Conservation (phyloP, 2,329 filamentous ascomycete genomes). For the Exophiala bonariae region DNA sequence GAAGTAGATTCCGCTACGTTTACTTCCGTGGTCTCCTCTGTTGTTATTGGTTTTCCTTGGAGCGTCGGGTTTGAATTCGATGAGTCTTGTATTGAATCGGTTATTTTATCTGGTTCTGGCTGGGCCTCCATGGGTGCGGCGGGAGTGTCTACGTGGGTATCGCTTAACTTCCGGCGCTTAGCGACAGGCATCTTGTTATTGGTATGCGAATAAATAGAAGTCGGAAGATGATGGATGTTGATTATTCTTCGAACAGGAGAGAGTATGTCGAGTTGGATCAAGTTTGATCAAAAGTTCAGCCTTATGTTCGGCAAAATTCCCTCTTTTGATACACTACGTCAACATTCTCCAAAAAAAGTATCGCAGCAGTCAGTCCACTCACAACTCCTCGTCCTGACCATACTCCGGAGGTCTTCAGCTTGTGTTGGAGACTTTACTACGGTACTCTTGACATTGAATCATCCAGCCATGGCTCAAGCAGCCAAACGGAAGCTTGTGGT, state of each 20-base stretch:
- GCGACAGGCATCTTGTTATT: conserved; percentile 8
- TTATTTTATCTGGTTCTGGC: not conserved
- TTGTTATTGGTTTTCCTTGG: not conserved
- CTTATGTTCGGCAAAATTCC: conserved; percentile 19
- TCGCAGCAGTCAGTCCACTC: conserved; percentile 15
- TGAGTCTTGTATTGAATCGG: not conserved
- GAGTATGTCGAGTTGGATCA: too few relatives aligned
- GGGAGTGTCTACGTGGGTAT: not conserved
- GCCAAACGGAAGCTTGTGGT: conserved; percentile 80
- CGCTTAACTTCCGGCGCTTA: conserved; percentile 11
- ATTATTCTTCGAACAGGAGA: too few relatives aligned
- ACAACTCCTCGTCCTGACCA: too few relatives aligned
- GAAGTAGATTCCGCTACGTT: conserved; percentile 3
- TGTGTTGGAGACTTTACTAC: too few relatives aligned
- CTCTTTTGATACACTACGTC: conserved; percentile 16
- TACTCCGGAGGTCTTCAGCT: too few relatives aligned
- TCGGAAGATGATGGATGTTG: too few relatives aligned
- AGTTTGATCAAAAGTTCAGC: too few relatives aligned
- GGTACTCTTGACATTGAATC: not conserved
- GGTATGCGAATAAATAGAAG: too few relatives aligned
- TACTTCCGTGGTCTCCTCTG: not conserved
- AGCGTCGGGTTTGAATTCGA: not conserved
- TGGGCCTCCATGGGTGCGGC: not conserved
- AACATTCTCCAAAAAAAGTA: conserved; percentile 17
- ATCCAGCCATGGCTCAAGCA: conserved; percentile 16